phyloP scores from a whole-genome alignment of 441 rosid species.

The Adansonia gregorii region DNA sequence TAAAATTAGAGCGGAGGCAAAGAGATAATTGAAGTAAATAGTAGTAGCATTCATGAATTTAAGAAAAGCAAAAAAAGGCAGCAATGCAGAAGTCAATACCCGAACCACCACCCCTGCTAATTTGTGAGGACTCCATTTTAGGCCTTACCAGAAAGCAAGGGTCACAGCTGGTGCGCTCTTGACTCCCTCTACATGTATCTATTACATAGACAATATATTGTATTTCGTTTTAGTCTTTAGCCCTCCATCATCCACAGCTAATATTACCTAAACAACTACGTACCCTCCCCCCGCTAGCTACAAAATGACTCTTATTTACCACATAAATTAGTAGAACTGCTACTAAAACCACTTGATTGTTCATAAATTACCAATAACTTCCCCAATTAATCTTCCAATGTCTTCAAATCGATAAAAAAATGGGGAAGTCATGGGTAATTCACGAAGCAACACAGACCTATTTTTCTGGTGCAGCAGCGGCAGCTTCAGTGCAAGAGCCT shows the following conservation, averaged over 20 bases:
- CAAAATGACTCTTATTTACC: conserved; percentile 35
- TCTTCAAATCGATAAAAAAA: not conserved
- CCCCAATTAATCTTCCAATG: conserved; percentile 25
- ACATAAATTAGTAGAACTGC: not conserved
- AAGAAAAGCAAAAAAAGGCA: conserved; percentile 11
- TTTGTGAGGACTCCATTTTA: conserved; percentile 28
- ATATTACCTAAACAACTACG: not conserved
- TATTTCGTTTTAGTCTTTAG: not conserved
- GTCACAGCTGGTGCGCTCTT: conserved; percentile 85
- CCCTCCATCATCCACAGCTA: not conserved
- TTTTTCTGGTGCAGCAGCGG: conserved; percentile 33
- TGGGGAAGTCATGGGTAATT: conserved; percentile 32
- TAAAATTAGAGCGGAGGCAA: not conserved
- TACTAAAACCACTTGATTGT: not conserved
- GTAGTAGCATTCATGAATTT: conserved; percentile 35
- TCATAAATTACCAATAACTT: conserved; percentile 51
- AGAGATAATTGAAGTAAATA: not conserved
- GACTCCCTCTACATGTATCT: conserved; percentile 47
- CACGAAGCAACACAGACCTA: conserved; percentile 16
- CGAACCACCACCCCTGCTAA: conserved; percentile 83
- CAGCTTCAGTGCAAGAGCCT: conserved; percentile 33
- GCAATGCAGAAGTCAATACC: conserved; percentile 86
- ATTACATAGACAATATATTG: too few species aligned
- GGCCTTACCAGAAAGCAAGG: conserved; percentile 44
- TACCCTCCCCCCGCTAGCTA: not conserved